phyloP scores from a whole-genome alignment of 1,139 yeast genomes.

The Taphrina wiesneri region DNA sequence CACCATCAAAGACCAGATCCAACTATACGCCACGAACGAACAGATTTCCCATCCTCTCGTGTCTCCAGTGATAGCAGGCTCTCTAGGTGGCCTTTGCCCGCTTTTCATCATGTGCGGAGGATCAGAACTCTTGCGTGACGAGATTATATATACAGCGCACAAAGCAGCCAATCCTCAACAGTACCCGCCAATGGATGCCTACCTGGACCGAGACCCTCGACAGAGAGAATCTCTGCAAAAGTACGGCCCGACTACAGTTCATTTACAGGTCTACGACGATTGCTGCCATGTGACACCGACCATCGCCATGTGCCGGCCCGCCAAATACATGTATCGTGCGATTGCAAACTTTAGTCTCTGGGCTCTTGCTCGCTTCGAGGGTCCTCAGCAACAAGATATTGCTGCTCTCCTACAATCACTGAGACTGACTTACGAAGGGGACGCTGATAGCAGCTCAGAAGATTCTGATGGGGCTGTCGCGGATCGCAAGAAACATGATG shows the following conservation, averaged over 20 bases:
- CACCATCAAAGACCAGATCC: constrained; percentile 32
- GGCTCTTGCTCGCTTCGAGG: constrained; percentile 31
- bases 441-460: constrained; percentile 1
- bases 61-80: constrained; percentile 32
- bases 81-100: constrained; percentile 35
- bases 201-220: constrained; percentile 22
- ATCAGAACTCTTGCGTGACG: constrained; percentile 35
- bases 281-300: constrained; percentile 36
- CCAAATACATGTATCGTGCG: constrained; percentile 33
- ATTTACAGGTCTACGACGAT: constrained; percentile 32
- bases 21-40: constrained; percentile 34
- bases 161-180: constrained; percentile 23
- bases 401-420: background rate
- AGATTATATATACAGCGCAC: constrained; percentile 33
- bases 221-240: constrained; percentile 13
- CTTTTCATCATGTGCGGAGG: constrained; percentile 32
- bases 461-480: constrained; percentile 4
- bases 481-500: background rate
- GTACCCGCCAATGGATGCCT: constrained; percentile 26
- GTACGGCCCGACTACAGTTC: constrained; percentile 31
- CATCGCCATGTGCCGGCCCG: constrained; percentile 32
- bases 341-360: constrained; percentile 34
- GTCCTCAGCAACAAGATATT: constrained; percentile 17
- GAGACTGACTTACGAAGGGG: background rate
- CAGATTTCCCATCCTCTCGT: constrained; percentile 33